Conservation (phyloP, 345 rosid genomes). For the Conringia planisiliqua region DNA sequence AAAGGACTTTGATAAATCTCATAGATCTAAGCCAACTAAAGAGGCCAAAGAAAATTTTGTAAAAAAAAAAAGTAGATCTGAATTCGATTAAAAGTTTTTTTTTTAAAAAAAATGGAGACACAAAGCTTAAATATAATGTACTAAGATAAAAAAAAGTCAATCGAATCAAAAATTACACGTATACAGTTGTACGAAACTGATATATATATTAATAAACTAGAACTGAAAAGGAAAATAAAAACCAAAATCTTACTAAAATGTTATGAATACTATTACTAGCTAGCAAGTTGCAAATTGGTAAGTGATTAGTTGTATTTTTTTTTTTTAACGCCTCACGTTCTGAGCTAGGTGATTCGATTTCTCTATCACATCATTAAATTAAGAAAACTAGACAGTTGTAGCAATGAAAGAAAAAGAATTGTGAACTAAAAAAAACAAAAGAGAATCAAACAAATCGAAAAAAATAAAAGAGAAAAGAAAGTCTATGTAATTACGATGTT, state of each 20-base stretch:
- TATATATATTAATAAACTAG: not conserved
- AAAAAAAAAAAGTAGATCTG: conserved; percentile 2
- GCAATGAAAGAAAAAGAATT: not conserved
- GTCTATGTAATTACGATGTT: conserved; percentile 6
- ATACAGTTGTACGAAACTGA: not conserved
- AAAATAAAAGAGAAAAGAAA: not conserved
- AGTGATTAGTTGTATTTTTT: not conserved
- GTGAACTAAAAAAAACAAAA: not conserved
- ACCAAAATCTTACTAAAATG: not conserved
- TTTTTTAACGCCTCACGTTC: not conserved
- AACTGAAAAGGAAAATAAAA: not conserved
- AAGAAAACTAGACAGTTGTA: not conserved
- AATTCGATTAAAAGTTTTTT: not conserved
- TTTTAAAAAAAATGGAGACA: no score
- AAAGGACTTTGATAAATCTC: not conserved
- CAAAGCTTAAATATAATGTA: not conserved
- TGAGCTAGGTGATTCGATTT: not conserved
- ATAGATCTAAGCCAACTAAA: conserved; percentile 9
- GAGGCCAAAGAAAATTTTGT: not conserved
- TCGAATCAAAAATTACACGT: not conserved
- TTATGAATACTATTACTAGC: not conserved
- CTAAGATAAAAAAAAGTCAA: not conserved
- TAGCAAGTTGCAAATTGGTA: conserved; percentile 15
- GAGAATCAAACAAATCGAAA: not conserved
- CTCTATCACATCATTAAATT: not conserved